These are phyloP conservation scores for Termitomyces bulborhizus DNA, from an alignment of 768 basidiomycete species.

Conservation along the genomic window DNA sequence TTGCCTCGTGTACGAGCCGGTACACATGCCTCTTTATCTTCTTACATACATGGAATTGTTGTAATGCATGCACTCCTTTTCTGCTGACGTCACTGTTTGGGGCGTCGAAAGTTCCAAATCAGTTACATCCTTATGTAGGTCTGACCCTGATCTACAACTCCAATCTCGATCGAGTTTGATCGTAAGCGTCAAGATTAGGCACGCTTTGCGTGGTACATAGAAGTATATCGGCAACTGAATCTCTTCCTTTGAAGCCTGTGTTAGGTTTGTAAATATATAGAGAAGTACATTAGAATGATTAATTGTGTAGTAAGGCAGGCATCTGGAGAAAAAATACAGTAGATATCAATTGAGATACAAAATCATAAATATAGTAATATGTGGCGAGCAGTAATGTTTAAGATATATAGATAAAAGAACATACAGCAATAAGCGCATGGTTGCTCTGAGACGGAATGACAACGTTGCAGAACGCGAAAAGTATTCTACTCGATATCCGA, in stretches of 20 bases:
- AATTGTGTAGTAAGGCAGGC: not conserved
- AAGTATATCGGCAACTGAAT: conserved; percentile 8
- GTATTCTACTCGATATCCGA: conserved; percentile 31
- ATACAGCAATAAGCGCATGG: not conserved
- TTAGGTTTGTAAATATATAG: not conserved
- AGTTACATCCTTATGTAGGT: not conserved
- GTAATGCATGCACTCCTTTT: not conserved
- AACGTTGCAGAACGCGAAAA: not conserved
- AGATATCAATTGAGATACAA: not conserved
- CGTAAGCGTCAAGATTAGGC: conserved; percentile 13
- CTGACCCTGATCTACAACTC: conserved; percentile 20
- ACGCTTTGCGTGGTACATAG: not conserved
- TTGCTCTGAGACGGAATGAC: not conserved
- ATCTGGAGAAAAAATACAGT: conserved; percentile 9
- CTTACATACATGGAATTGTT: not conserved
- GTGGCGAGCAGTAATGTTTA: not conserved
- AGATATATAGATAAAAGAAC: not conserved
- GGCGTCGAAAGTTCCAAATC: conserved; percentile 7
- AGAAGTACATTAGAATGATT: conserved; percentile 5
- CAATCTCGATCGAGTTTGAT: conserved; percentile 15
- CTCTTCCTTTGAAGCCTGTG: conserved; percentile 1
- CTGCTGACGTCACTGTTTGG: conserved; percentile 13
- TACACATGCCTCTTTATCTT: not conserved
- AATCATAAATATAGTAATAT: not conserved
- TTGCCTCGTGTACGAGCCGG: conserved; percentile 5